These are phyloP conservation scores for Calonectria hongkongensis DNA, from an alignment of 2,329 filamentous ascomycete genomes.

Conservation along the genomic window DNA sequence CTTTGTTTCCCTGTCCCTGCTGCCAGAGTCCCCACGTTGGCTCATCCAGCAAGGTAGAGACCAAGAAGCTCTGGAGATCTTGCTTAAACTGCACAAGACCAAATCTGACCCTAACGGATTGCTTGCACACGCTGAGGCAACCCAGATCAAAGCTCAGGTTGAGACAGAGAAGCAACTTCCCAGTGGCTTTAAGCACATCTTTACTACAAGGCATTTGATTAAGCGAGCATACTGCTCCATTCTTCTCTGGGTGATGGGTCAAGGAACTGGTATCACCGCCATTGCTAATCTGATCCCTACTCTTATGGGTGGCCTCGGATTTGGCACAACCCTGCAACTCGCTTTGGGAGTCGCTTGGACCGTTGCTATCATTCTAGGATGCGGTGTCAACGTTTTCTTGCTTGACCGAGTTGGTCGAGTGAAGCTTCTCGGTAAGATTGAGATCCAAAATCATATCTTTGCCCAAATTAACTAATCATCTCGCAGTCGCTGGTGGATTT, in stretches of 20 bases:
- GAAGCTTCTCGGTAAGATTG: slow-evolving; percentile 42
- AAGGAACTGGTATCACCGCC: slow-evolving; percentile 43
- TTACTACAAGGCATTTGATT: slow-evolving; percentile 33
- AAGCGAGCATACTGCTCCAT: slow-evolving; percentile 43
- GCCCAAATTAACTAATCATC: not conserved
- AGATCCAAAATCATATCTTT: not conserved
- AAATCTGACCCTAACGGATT: slow-evolving; percentile 37
- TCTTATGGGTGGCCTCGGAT: slow-evolving; percentile 44
- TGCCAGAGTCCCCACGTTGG: slow-evolving; percentile 63
- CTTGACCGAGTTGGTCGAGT: slow-evolving; percentile 42
- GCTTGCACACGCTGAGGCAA: slow-evolving; percentile 41
- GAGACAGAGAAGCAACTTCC: slow-evolving; percentile 42
- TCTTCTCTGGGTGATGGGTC: slow-evolving; percentile 44
- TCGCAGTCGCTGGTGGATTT: slow-evolving; percentile 40
- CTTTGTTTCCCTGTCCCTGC: slow-evolving; percentile 51
- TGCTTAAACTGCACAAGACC: slow-evolving; percentile 39
- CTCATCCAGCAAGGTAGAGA: slow-evolving; percentile 60
- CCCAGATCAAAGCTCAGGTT: slow-evolving; percentile 43
- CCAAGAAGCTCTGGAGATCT: slow-evolving; percentile 53
- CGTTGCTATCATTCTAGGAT: slow-evolving; percentile 41
- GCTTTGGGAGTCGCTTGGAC: slow-evolving; percentile 44
- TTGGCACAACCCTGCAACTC: slow-evolving; percentile 42
- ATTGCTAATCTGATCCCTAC: slow-evolving; percentile 41
- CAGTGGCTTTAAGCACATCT: slow-evolving; percentile 42
- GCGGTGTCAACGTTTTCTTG: slow-evolving; percentile 42